Conservation (phyloP, 2,329 filamentous ascomycete species). For the Domatiomyces catenatus region DNA sequence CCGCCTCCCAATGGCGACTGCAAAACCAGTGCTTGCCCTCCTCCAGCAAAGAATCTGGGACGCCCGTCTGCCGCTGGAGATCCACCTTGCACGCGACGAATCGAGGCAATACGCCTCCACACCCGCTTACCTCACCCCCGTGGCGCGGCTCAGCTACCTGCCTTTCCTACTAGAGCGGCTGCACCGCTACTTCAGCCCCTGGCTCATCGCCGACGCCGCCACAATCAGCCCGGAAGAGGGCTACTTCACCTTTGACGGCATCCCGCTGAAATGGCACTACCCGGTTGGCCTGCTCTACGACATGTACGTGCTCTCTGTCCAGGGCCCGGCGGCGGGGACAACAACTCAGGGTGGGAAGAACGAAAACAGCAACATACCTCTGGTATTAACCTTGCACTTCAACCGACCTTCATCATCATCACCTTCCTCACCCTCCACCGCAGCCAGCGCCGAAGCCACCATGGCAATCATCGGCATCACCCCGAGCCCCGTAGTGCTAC, state of each 20-base stretch:
- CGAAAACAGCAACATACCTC: background rate
- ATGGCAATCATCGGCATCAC: conserved; percentile 36
- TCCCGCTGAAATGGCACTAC: conserved; percentile 58
- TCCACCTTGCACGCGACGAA: conserved; percentile 42
- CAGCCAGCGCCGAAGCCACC: conserved; percentile 20
- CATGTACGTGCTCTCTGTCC: conserved; percentile 36
- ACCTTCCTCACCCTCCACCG: conserved; percentile 54
- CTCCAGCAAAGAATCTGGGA: conserved; percentile 33
- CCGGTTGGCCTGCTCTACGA: conserved; percentile 55
- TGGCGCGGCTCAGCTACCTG: conserved; percentile 52
- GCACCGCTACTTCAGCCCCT: conserved; percentile 45
- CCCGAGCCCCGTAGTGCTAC: conserved; percentile 46
- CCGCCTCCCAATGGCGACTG: background rate
- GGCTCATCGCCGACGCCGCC: conserved; percentile 42
- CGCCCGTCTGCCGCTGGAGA: conserved; percentile 45
- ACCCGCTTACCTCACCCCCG: conserved; percentile 47
- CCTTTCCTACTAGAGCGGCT: conserved; percentile 49
- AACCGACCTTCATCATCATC: conserved; percentile 21
- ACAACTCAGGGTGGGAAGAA: no score
- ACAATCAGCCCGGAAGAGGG: conserved; percentile 33
- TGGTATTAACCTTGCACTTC: background rate
- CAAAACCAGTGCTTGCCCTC: background rate
- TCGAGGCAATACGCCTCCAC: conserved; percentile 45
- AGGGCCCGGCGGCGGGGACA: conserved; percentile 24
- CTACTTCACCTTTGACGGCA: conserved; percentile 53